These are phyloP conservation scores for bread wheat (Triticum aestivum) DNA, from an alignment of 176 grass and related monocot species.

Conservation along the genomic window DNA sequence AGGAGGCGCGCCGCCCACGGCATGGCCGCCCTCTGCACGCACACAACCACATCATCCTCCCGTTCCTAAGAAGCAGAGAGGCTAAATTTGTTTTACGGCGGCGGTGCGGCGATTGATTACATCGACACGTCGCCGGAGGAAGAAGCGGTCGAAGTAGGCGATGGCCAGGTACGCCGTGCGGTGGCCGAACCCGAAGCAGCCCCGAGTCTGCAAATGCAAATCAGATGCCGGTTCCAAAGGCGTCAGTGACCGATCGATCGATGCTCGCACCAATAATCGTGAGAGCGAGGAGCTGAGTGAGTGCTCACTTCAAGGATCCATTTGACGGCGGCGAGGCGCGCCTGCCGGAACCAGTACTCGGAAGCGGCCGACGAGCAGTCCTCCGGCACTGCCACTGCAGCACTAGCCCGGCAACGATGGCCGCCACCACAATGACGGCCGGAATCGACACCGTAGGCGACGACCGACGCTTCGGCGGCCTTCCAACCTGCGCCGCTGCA, in stretches of 20 bases:
- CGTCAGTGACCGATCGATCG: background rate
- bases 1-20: slow-evolving; percentile 74
- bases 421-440: too few relatives aligned
- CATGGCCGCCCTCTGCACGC: slow-evolving; percentile 61
- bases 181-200: slow-evolving; percentile 69
- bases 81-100: background rate
- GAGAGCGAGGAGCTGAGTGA: background rate
- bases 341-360: slow-evolving; percentile 57
- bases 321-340: slow-evolving; percentile 57
- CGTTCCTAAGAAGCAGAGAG: slow-evolving; percentile 22
- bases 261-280: background rate
- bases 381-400: too few relatives aligned
- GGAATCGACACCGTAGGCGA: too few relatives aligned
- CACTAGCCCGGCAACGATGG: too few relatives aligned
- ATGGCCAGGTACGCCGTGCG: slow-evolving; percentile 85
- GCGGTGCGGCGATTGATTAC: slow-evolving; percentile 48
- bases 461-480: too few relatives aligned
- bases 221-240: slow-evolving; percentile 18
- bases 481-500: too few relatives aligned
- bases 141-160: slow-evolving; percentile 89
- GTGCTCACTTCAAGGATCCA: slow-evolving; percentile 82
- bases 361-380: slow-evolving; percentile 20
- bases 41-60: slow-evolving; percentile 10
- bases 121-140: slow-evolving; percentile 69
- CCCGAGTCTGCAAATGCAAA: slow-evolving; percentile 52